phyloP scores from a whole-genome alignment of 768 basidiomycete species.

The Phanerodontia chrysosporium region DNA sequence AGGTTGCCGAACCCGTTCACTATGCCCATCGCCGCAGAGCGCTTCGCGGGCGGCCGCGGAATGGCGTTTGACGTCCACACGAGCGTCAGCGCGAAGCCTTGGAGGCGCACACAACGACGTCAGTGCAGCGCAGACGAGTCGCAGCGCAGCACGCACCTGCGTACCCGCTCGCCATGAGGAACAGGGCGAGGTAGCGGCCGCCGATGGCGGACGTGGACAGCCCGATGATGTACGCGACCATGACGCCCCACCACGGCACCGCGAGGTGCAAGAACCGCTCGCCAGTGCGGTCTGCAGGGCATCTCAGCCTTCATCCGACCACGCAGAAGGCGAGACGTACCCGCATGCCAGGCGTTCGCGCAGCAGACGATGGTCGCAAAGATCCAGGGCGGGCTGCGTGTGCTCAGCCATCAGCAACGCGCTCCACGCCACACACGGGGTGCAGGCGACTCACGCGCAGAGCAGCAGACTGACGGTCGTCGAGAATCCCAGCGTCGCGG shows the following conservation, averaged over 20 bases:
- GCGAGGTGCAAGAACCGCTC: slow-evolving; percentile 62
- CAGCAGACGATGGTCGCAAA: slow-evolving; percentile 45
- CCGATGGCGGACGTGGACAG: slow-evolving; percentile 47
- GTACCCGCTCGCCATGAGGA: slow-evolving; percentile 60
- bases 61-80: slow-evolving; percentile 64
- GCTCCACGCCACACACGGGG: background rate
- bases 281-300: slow-evolving; percentile 46
- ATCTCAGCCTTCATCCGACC: background rate
- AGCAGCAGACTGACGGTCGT: slow-evolving; percentile 58
- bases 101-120: slow-evolving; percentile 42
- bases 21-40: slow-evolving; percentile 54
- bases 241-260: slow-evolving; percentile 55
- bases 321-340: slow-evolving; percentile 20
- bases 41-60: slow-evolving; percentile 55
- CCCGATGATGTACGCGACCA: slow-evolving; percentile 58
- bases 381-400: slow-evolving; percentile 59
- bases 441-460: slow-evolving; percentile 43
- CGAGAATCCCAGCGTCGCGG: slow-evolving; percentile 55
- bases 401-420: background rate
- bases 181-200: slow-evolving; percentile 57
- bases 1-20: slow-evolving; percentile 60
- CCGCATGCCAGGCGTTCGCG: slow-evolving; percentile 54
- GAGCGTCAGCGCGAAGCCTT: slow-evolving; percentile 41
- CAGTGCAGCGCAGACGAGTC: background rate
- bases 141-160: slow-evolving; percentile 30